Percentiles rank a stretch among this genome's conserved stretches.
Evolutionary conservation across 495 filamentous ascomycete genomes (phyloP).

Genomic region (Hyaloscypha bicolor): DNA sequence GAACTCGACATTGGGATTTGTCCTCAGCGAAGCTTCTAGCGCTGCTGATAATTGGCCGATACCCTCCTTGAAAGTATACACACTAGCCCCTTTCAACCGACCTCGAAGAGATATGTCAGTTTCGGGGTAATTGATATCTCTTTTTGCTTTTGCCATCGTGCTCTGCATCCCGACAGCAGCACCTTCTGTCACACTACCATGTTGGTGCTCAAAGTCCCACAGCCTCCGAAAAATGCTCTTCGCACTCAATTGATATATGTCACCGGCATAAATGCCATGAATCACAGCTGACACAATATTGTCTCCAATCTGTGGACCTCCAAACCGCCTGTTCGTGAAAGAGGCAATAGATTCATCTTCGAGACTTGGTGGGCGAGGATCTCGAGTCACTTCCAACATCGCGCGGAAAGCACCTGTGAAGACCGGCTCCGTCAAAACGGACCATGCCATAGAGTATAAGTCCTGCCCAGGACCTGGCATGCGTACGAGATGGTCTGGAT

Average conservation of each 20-base stretch:
- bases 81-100: slow-evolving; percentile 38
- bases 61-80: slow-evolving; percentile 60
- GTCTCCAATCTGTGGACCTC: slow-evolving; percentile 58
- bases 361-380: slow-evolving; percentile 26
- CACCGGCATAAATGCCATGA: slow-evolving; percentile 94
- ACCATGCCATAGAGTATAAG: slow-evolving; percentile 31
- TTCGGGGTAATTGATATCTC: neutral
- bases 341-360: slow-evolving; percentile 73
- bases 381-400: slow-evolving; percentile 30
- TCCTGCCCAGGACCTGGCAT: slow-evolving; percentile 53
- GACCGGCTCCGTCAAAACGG: slow-evolving; percentile 62
- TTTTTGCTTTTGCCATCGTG: neutral
- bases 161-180: neutral
- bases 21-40: slow-evolving; percentile 44
- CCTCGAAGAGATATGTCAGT: neutral
- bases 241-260: slow-evolving; percentile 78
- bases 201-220: slow-evolving; percentile 52
- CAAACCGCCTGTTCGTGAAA: slow-evolving; percentile 63
- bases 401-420: slow-evolving; percentile 57
- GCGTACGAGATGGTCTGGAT: slow-evolving; percentile 82
- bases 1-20: slow-evolving; percentile 49
- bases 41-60: slow-evolving; percentile 49
- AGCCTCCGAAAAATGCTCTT: slow-evolving; percentile 58
- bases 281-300: slow-evolving; percentile 78
- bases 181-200: slow-evolving; percentile 31